Base-by-base conservation (phyloP, 2,329 filamentous ascomycete species). In the Stemphylium lycopersici region DNA sequence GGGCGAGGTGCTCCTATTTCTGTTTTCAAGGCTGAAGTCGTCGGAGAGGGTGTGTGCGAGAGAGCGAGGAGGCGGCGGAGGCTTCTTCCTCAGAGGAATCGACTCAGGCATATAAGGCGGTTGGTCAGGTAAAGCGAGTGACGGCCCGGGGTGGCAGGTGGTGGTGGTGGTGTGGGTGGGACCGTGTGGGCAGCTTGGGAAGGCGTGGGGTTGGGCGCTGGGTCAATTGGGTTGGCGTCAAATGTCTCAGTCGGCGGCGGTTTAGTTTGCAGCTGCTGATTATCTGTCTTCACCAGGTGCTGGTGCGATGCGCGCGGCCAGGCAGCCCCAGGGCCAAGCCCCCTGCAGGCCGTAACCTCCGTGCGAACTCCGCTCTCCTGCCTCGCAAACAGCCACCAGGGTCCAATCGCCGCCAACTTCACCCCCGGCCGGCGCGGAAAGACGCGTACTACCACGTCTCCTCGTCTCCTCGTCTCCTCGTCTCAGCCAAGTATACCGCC, bases 21-120 rank as follows among this genome's bases (percentile, higher is more conserved):
- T 52, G 22, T 50, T 49, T 18, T 55, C 48, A 52, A 59, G 47
- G 55, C 51, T 51, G 58, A 52, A 47, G 57, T 63, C 53, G 54
- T 60, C 50, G 20, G 61, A 55, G 42, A 45, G 61, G 24, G 51
- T 51, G 46, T 59, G 54, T 49, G 58, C 57, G 56, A 59, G 52
- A 26, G 62, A 41, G 45, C 58, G 52, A 55, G 52, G 36, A 34
- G 52, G 56, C n/a, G 61, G 58, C 24, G 61, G 60, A 47, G 59
- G 59, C 42, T 66, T 65, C 58, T 69, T 70, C 63, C 66, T 60
- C 20, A 74, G 67, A 7, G 71, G 71, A 42, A 74, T 73, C 50
- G 67, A 70, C 59, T 74, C 67, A 67, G 70, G 70, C 72, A 75
- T 75, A 63, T 66, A 71, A 66, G 70, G 69, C 66, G 61, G 48